Percentiles rank a stretch among this genome's conserved stretches.
Conservation (phyloP, 352 stramenopile genomes). For the Chrysophaeum taylorii region DNA sequence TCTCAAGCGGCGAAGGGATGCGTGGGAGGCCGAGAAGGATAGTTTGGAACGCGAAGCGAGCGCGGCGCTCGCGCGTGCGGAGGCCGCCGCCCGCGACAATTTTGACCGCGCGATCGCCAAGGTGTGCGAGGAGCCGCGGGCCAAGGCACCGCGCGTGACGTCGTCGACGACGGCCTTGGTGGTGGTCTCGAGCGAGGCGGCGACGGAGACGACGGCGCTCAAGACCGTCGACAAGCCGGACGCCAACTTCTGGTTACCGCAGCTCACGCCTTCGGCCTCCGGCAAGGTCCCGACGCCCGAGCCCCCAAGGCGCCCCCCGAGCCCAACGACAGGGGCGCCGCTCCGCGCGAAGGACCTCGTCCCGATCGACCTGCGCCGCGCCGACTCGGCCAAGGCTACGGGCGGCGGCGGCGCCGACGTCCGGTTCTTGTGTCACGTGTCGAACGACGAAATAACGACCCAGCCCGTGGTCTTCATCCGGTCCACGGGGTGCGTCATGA, state of each 20-base stretch:
- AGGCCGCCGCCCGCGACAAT: no score
- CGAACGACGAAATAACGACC: conserved; percentile 45
- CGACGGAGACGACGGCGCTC: no score
- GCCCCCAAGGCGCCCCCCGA: conserved; percentile 41
- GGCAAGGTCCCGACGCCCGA: neutral
- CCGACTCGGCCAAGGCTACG: conserved; percentile 14
- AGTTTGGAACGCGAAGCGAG: neutral
- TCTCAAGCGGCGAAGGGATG: neutral
- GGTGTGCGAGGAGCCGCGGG: no score
- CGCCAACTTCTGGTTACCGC: neutral
- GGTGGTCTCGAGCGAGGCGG: no score
- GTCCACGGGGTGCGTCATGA: conserved; percentile 41
- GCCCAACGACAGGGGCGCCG: conserved; percentile 41
- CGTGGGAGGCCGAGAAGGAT: neutral
- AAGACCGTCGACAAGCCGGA: no score
- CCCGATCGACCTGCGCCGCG: conserved; percentile 34
- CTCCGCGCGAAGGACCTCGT: conserved; percentile 50
- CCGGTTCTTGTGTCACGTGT: conserved; percentile 43
- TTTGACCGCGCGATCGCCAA: no score
- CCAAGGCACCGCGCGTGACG: no score
- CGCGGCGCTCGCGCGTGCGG: neutral
- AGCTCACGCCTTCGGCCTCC: neutral
- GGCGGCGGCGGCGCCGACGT: conserved; percentile 9
- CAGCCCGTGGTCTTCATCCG: conserved; percentile 41
- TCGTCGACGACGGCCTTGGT: no score